Conservation (phyloP, 257 asterid species). For the Solanum etuberosum region DNA sequence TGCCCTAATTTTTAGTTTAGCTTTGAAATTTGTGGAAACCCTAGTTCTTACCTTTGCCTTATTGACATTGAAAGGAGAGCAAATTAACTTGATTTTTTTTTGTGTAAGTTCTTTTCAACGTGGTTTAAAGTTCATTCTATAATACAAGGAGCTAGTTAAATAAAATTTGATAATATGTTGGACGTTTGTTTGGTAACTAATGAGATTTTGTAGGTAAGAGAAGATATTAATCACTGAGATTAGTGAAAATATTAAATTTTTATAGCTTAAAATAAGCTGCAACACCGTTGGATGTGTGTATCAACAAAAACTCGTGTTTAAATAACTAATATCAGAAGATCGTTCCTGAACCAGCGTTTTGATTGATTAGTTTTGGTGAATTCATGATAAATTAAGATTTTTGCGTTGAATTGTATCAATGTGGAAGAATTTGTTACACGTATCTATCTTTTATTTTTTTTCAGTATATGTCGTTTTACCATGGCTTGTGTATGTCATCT, state of each 20-base stretch:
- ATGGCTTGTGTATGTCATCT: not conserved
- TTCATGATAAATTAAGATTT: not conserved
- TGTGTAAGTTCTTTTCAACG: not conserved
- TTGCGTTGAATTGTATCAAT: not conserved
- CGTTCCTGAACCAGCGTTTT: not conserved
- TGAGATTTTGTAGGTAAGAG: not conserved
- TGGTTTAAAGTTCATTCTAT: not conserved
- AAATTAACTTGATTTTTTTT: not conserved
- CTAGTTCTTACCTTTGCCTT: not conserved
- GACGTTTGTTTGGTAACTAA: not conserved
- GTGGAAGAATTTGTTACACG: not conserved
- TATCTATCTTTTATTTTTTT: not conserved
- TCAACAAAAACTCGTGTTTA: not conserved
- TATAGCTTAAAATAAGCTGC: not conserved
- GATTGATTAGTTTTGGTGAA: not conserved
- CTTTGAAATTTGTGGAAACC: not conserved
- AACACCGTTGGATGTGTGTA: not conserved
- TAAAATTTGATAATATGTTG: not conserved
- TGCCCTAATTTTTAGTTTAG: not conserved
- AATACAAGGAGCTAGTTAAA: not conserved
- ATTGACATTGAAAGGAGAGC: not conserved
- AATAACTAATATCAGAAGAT: not conserved
- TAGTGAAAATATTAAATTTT: not conserved
- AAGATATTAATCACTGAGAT: not conserved
- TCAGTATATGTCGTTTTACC: not conserved